These are phyloP conservation scores for Cutaneotrichosporon dermatis DNA, from an alignment of 1,284 basidiomycete genomes.

Conservation along the genomic window DNA sequence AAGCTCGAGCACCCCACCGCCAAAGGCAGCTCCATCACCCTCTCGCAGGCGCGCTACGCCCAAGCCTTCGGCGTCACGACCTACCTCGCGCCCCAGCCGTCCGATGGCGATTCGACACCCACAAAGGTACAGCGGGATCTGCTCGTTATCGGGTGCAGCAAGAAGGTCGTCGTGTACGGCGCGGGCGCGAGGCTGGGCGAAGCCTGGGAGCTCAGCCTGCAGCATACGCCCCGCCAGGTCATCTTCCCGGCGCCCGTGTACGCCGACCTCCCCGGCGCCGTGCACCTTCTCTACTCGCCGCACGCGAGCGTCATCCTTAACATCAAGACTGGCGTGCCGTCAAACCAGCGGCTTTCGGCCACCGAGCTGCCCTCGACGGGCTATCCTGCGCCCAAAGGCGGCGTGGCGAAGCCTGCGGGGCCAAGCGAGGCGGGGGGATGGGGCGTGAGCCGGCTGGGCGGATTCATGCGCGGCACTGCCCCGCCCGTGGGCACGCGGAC, in stretches of 20 bases:
- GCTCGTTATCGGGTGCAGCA: constrained; percentile 76
- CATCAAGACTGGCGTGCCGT: constrained; percentile 55
- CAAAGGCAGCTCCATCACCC: constrained; percentile 60
- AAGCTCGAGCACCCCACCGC: constrained; percentile 60
- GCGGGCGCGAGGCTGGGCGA: constrained; percentile 23
- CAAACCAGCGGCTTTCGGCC: constrained; percentile 65
- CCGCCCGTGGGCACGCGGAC: constrained; percentile 59
- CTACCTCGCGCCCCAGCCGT: constrained; percentile 15
- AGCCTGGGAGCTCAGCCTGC: constrained; percentile 61
- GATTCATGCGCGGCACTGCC: constrained; percentile 55
- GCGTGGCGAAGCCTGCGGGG: background rate
- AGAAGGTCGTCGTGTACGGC: constrained; percentile 71
- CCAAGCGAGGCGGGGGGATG: constrained; percentile 3
- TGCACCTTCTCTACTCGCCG: constrained; percentile 67
- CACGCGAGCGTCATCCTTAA: constrained; percentile 63
- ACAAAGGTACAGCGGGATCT: constrained; percentile 60
- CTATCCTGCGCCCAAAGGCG: constrained; percentile 12
- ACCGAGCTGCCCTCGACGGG: constrained; percentile 58
- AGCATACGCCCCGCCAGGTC: constrained; percentile 70
- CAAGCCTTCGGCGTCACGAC: constrained; percentile 65
- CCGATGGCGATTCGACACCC: constrained; percentile 52
- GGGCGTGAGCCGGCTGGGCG: constrained; percentile 8
- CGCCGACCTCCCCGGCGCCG: constrained; percentile 36
- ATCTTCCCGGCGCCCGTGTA: constrained; percentile 38
- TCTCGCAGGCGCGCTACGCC: constrained; percentile 70